Conservation (phyloP, 2,329 filamentous ascomycete species). For the Fusarium phyllophilum region DNA sequence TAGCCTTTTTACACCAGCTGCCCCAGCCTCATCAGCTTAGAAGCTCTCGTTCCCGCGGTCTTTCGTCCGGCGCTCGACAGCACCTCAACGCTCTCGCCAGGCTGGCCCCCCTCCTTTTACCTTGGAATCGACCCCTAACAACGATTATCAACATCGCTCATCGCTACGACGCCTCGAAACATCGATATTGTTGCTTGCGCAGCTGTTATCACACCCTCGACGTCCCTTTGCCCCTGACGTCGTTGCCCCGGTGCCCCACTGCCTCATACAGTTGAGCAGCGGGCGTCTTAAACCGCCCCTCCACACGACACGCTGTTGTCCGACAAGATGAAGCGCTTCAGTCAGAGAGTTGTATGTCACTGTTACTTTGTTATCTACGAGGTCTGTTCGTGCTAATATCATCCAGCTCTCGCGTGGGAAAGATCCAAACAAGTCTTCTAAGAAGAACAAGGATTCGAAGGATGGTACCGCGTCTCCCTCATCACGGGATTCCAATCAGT, state of each 20-base stretch:
- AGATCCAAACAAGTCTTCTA: slow-evolving; percentile 83
- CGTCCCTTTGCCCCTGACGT: slow-evolving; percentile 46
- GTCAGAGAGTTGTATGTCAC: slow-evolving; percentile 90
- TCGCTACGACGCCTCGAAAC: slow-evolving; percentile 26
- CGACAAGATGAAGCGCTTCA: slow-evolving; percentile 92
- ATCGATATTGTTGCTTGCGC: slow-evolving; percentile 31
- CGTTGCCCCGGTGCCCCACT: slow-evolving; percentile 47
- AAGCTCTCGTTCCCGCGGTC: slow-evolving; percentile 28
- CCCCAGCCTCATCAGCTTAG: slow-evolving; percentile 30
- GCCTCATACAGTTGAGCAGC: slow-evolving; percentile 41
- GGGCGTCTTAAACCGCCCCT: slow-evolving; percentile 44
- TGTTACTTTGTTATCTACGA: background rate
- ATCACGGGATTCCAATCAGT: slow-evolving; percentile 67
- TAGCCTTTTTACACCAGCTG: slow-evolving; percentile 22
- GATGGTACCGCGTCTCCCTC: slow-evolving; percentile 85
- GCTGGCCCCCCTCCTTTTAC: slow-evolving; percentile 35
- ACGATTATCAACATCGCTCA: slow-evolving; percentile 28
- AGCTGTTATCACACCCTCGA: slow-evolving; percentile 32
- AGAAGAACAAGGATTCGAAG: slow-evolving; percentile 77
- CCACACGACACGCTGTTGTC: slow-evolving; percentile 41
- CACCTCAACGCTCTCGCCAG: slow-evolving; percentile 32
- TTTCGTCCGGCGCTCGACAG: slow-evolving; percentile 34
- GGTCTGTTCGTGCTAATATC: slow-evolving; percentile 22
- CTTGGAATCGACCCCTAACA: slow-evolving; percentile 21
- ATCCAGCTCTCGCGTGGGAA: slow-evolving; percentile 89